Evolutionary conservation across 2,329 filamentous ascomycete genomes (phyloP).

Genomic region (Davidsoniella neocaledoniae): DNA sequence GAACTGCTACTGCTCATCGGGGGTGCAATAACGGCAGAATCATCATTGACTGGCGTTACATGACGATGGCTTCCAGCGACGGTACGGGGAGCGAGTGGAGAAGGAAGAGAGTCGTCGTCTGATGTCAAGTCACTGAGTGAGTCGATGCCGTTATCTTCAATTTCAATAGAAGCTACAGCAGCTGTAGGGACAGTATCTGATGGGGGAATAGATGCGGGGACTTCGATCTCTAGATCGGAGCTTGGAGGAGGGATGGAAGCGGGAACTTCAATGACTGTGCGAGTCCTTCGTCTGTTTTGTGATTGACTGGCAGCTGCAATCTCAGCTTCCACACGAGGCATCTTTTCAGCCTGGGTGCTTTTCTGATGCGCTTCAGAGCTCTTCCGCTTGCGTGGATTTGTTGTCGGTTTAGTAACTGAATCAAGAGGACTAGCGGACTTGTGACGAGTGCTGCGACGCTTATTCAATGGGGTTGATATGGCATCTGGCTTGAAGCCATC

Average conservation of each 20-base stretch:
- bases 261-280: slow-evolving; percentile 7
- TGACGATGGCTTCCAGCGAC: slow-evolving; percentile 18
- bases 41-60: slow-evolving; percentile 26
- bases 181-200: neutral
- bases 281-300: slow-evolving; percentile 8
- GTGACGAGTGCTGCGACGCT: slow-evolving; percentile 27
- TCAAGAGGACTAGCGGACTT: neutral
- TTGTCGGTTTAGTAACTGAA: neutral
- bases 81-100: slow-evolving; percentile 20
- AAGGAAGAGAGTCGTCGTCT: slow-evolving; percentile 16
- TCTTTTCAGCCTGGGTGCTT: slow-evolving; percentile 23
- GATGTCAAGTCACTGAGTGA: slow-evolving; percentile 18
- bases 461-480: slow-evolving; percentile 46
- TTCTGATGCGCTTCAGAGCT: slow-evolving; percentile 28
- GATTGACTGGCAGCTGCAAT: slow-evolving; percentile 10
- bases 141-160: neutral
- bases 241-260: slow-evolving; percentile 9
- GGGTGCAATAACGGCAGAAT: slow-evolving; percentile 31
- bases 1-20: slow-evolving; percentile 35
- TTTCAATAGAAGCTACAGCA: slow-evolving; percentile 6
- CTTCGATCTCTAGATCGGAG: neutral
- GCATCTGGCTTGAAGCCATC: slow-evolving; percentile 45
- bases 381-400: slow-evolving; percentile 33
- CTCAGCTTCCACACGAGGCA: slow-evolving; percentile 19
- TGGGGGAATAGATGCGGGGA: slow-evolving; percentile 2